A percentile compares a stretch with the other conserved stretches of the same genome.
These are phyloP conservation scores for Sambucus nigra DNA, from an alignment of 129 eudicot species.

Conservation along the genomic window DNA sequence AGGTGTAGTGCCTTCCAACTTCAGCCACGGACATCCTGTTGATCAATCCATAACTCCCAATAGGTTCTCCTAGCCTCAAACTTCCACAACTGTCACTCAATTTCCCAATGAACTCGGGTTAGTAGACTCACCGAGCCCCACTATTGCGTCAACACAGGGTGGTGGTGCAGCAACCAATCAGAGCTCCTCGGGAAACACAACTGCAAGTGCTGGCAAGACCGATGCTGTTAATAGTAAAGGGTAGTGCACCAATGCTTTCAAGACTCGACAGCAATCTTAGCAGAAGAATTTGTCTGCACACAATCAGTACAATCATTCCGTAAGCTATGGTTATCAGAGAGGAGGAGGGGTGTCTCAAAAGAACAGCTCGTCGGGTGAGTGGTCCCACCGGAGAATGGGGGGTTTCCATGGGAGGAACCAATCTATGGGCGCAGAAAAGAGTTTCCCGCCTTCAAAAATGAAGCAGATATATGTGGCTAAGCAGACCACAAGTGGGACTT, in stretches of 20 bases:
- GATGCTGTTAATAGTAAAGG: conserved; percentile 11
- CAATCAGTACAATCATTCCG: conserved; percentile 11
- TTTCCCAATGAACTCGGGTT: conserved; percentile 27
- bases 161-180: conserved; percentile 2
- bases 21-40: conserved; percentile 18
- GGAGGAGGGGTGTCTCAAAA: conserved; percentile 26
- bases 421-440: conserved; percentile 41
- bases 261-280: conserved; percentile 18
- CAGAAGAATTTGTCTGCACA: conserved; percentile 23
- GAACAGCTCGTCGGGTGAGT: conserved; percentile 27
- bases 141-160: conserved; percentile 8
- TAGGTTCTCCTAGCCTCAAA: conserved; percentile 22
- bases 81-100: conserved; percentile 17
- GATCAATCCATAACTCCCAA: conserved; percentile 23
- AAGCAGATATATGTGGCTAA: conserved; percentile 91
- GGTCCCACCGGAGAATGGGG: conserved; percentile 38
- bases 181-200: conserved; percentile 12
- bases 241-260: conserved; percentile 9
- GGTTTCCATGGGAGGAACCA: conserved; percentile 73
- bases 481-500: conserved; percentile 50
- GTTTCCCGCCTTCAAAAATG: conserved; percentile 43
- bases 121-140: conserved; percentile 20
- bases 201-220: conserved; percentile 13
- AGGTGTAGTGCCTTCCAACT: conserved; percentile 25
- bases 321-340: conserved; percentile 25